phyloP scores from a whole-genome alignment of 805 yeast species.

The Metschnikowia colocasiae region DNA sequence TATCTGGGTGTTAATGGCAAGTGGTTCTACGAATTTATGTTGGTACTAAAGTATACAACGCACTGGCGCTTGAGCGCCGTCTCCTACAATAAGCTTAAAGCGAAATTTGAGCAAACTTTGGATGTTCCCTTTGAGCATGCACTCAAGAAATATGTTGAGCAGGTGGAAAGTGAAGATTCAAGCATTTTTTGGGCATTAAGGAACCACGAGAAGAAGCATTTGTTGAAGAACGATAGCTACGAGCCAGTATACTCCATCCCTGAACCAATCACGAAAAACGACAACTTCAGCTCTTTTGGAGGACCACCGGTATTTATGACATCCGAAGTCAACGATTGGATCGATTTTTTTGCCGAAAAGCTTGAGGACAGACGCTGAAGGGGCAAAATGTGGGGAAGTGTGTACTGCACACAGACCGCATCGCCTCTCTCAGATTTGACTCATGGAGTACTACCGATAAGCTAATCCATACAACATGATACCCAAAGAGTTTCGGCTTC shows the following conservation, averaged over 20 bases:
- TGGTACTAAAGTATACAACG: slow-evolving; percentile 8
- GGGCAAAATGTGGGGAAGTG: neutral
- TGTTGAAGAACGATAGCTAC: neutral
- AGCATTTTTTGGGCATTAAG: neutral
- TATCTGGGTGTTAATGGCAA: neutral
- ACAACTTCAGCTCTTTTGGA: slow-evolving; percentile 7
- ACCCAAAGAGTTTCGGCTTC: slow-evolving; percentile 8
- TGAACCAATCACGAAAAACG: neutral
- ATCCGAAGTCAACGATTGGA: slow-evolving; percentile 9
- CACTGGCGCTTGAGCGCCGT: slow-evolving; percentile 12
- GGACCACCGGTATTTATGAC: slow-evolving; percentile 12
- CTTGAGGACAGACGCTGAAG: neutral
- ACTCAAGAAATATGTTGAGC: neutral
- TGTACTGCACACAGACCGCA: neutral
- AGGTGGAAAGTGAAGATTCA: neutral
- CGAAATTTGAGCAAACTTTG: slow-evolving; percentile 6
- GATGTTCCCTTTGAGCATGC: slow-evolving; percentile 8
- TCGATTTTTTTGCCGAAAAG: slow-evolving; percentile 10
- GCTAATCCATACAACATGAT: slow-evolving; percentile 1
- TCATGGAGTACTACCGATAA: neutral
- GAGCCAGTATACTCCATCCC: neutral
- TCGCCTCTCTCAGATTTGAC: neutral
- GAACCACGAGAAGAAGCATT: neutral
- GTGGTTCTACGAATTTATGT: slow-evolving; percentile 14
- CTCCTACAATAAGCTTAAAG: slow-evolving; percentile 9